phyloP scores from a whole-genome alignment of 2,329 filamentous ascomycete species.

The Aspergillus brunneoviolaceus region DNA sequence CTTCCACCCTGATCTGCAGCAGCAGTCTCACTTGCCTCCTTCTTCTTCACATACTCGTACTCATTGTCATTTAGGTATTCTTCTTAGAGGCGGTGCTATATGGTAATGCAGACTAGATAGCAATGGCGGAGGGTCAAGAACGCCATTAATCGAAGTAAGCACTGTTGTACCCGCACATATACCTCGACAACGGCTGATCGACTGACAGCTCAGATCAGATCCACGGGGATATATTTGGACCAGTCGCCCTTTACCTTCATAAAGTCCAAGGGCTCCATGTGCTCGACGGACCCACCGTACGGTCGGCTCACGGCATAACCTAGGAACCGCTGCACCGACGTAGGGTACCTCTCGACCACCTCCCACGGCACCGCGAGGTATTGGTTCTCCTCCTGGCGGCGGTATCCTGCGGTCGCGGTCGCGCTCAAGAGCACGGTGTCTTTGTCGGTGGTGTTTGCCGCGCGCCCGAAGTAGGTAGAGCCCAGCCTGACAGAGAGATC shows the following conservation, averaged over 20 bases:
- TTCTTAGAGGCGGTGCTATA: too few species aligned
- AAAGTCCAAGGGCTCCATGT: constrained; percentile 3
- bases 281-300: background rate
- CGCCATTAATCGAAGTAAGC: too few species aligned
- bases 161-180: too few species aligned
- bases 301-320: background rate
- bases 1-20: too few species aligned
- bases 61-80: too few species aligned
- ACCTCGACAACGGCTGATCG: too few species aligned
- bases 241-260: background rate
- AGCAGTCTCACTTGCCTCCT: too few species aligned
- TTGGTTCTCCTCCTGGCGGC: constrained; percentile 3
- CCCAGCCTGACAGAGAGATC: background rate
- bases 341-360: background rate
- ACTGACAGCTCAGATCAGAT: background rate
- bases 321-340: background rate
- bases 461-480: background rate
- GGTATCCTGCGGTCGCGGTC: background rate
- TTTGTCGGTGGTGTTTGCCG: background rate
- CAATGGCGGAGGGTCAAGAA: too few species aligned
- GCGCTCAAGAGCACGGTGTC: background rate
- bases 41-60: too few species aligned
- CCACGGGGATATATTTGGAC: background rate
- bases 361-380: background rate
- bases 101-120: too few species aligned